A percentile compares a stretch with the other conserved stretches of the same genome.
phyloP scores from a whole-genome alignment of 352 stramenopile genomes.

The Globisporangium orthogonon region DNA sequence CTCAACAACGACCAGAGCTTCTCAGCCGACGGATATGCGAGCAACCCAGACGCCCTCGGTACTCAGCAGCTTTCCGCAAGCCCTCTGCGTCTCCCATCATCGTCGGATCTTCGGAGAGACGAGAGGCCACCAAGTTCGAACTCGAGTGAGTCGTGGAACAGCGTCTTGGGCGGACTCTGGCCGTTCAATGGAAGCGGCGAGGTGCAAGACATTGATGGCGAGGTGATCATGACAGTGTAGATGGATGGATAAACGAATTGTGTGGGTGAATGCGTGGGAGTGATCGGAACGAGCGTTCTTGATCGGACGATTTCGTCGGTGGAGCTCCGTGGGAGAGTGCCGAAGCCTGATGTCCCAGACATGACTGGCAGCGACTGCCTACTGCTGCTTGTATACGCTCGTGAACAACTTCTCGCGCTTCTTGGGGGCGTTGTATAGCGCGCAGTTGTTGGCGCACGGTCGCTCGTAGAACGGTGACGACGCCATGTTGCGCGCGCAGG shows the following conservation, averaged over 20 bases:
- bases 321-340: too few species aligned
- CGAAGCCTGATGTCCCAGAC: background rate
- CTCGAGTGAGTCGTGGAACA: slow-evolving; percentile 28
- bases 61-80: slow-evolving; percentile 1
- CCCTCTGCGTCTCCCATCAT: slow-evolving; percentile 1
- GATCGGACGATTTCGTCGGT: too few species aligned
- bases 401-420: slow-evolving; percentile 48
- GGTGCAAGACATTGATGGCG: slow-evolving; percentile 39
- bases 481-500: slow-evolving; percentile 23
- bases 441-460: slow-evolving; percentile 64
- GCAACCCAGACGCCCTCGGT: background rate
- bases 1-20: background rate
- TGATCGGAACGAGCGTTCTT: too few species aligned
- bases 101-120: background rate
- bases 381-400: slow-evolving; percentile 60
- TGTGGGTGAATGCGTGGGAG: slow-evolving; percentile 8
- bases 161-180: slow-evolving; percentile 43
- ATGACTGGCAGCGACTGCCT: background rate
- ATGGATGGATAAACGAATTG: slow-evolving; percentile 5
- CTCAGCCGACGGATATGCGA: background rate
- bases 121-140: background rate
- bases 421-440: slow-evolving; percentile 54
- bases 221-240: slow-evolving; percentile 83
- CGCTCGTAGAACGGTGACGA: slow-evolving; percentile 14
- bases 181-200: slow-evolving; percentile 28